phyloP scores from a whole-genome alignment of 306 rosid species.

The Prunus salicina region DNA sequence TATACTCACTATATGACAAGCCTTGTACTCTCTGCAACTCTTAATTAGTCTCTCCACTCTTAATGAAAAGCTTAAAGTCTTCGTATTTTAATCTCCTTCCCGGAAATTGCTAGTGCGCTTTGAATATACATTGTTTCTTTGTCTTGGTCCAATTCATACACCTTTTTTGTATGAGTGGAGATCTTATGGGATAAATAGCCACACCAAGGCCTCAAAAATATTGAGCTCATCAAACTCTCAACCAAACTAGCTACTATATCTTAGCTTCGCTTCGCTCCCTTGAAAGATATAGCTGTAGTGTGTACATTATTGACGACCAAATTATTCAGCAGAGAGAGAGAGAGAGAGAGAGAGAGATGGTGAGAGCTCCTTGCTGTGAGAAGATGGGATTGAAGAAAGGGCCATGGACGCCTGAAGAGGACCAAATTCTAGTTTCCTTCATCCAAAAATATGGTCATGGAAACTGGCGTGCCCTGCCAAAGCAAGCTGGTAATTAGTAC shows the following conservation, averaged over 20 bases:
- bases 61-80: too few relatives aligned
- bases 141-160: conserved; percentile 29
- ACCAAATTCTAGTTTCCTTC: conserved; percentile 58
- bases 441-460: conserved; percentile 65
- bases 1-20: conserved; percentile 1
- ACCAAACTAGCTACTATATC: too few relatives aligned
- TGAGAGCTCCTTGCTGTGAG: conserved; percentile 95
- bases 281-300: too few relatives aligned
- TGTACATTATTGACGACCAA: neutral
- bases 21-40: neutral
- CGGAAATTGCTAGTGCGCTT: conserved; percentile 39
- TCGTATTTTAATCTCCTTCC: conserved; percentile 19
- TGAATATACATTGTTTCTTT: conserved; percentile 2
- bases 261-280: too few relatives aligned
- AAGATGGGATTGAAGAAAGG: conserved; percentile 91
- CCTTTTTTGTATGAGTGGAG: conserved; percentile 11
- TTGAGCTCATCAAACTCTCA: neutral
- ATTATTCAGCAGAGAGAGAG: neutral
- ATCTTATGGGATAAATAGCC: conserved; percentile 42
- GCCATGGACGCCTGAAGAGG: conserved; percentile 92
- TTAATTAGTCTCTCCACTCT: too few relatives aligned
- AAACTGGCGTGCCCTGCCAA: conserved; percentile 98
- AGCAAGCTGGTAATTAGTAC: conserved; percentile 65
- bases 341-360: conserved; percentile 45
- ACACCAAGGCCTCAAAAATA: conserved; percentile 1